phyloP scores from a whole-genome alignment of 1,139 yeast genomes.

The Pichia sp. region DNA sequence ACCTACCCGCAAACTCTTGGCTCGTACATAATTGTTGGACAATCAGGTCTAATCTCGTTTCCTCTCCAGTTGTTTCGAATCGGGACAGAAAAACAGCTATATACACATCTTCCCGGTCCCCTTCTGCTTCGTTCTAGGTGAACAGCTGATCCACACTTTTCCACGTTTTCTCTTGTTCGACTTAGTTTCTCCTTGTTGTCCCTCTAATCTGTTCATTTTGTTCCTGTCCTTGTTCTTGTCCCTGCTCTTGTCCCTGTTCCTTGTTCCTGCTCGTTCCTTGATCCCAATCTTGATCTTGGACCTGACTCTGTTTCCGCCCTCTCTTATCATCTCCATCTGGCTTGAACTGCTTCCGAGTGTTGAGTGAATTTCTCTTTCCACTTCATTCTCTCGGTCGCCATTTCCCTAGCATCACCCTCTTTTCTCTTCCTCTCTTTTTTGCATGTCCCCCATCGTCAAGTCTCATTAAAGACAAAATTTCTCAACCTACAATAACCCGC shows the following conservation, averaged over 20 bases:
- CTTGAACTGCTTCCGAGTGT: too few species aligned
- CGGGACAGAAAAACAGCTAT: neutral
- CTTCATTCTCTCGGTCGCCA: too few species aligned
- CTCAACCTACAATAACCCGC: neutral
- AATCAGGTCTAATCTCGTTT: neutral
- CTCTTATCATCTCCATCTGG: too few species aligned
- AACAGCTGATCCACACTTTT: neutral
- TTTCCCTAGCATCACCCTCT: neutral
- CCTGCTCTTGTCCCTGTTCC: neutral
- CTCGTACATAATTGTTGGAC: neutral
- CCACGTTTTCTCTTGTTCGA: neutral
- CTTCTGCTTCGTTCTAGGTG: neutral
- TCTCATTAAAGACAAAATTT: too few species aligned
- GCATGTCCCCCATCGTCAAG: neutral
- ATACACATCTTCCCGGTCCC: neutral
- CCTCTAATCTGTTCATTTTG: neutral
- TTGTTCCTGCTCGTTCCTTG: neutral
- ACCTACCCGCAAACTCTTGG: neutral
- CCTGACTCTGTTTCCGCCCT: too few species aligned
- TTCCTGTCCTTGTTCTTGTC: neutral
- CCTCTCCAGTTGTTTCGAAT: neutral
- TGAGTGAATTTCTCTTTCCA: too few species aligned
- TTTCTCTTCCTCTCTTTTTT: neutral
- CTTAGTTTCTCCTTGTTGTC: neutral
- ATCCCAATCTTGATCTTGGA: too few species aligned